Evolutionary conservation across 805 yeast genomes (phyloP).

Genomic region (Wickerhamiella azymoides): DNA sequence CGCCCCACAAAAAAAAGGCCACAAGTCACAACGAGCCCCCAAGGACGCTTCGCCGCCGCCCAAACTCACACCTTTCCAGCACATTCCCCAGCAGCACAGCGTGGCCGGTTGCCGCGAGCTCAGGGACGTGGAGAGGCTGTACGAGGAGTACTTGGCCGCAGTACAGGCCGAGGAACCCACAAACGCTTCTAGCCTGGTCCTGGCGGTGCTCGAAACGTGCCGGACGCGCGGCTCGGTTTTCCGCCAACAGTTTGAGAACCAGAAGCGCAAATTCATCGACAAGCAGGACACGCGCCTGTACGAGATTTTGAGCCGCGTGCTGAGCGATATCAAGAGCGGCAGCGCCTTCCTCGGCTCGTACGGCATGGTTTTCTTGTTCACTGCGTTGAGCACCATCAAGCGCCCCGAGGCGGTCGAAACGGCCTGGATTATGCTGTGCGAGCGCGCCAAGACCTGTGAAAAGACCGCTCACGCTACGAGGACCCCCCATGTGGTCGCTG

Average conservation of each 20-base stretch:
- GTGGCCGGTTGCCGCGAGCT: background rate
- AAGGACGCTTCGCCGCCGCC: background rate
- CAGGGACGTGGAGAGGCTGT: background rate
- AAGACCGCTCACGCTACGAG: slow-evolving; percentile 10
- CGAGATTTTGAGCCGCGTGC: slow-evolving; percentile 16
- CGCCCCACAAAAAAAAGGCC: background rate
- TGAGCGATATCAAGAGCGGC: slow-evolving; percentile 14
- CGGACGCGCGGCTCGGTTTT: background rate
- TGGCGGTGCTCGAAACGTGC: background rate
- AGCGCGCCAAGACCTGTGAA: background rate
- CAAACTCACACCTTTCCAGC: background rate
- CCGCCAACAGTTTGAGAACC: background rate
- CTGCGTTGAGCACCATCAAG: slow-evolving; percentile 17
- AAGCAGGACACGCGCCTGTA: slow-evolving; percentile 15
- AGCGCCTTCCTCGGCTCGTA: slow-evolving; percentile 15
- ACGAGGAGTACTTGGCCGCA: background rate
- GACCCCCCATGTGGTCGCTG: slow-evolving; percentile 18
- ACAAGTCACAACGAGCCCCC: background rate
- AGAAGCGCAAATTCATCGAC: slow-evolving; percentile 9
- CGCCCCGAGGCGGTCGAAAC: slow-evolving; percentile 13
- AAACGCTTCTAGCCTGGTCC: background rate
- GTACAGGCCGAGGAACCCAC: background rate
- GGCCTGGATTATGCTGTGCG: slow-evolving; percentile 15
- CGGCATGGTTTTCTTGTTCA: slow-evolving; percentile 18
- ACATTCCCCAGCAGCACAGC: background rate